These are phyloP conservation scores for Suillus clintonianus DNA, from an alignment of 768 basidiomycete species.

Conservation along the genomic window DNA sequence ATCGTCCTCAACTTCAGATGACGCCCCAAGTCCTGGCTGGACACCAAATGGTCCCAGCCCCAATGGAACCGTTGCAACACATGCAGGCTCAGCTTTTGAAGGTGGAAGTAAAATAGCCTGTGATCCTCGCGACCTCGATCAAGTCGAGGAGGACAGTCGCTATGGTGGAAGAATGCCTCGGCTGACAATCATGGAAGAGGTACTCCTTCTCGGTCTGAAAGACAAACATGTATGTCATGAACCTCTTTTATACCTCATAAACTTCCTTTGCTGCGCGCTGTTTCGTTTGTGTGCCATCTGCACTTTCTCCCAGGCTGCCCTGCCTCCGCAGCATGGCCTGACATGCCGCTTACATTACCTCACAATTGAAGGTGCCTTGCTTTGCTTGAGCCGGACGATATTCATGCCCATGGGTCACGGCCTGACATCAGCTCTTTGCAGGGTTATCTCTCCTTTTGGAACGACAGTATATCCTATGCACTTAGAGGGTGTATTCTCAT, in stretches of 20 bases:
- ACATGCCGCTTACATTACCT: not conserved
- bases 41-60: constrained; percentile 30
- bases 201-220: constrained; percentile 89
- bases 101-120: constrained; percentile 89
- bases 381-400: not conserved
- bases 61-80: constrained; percentile 39
- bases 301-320: not conserved
- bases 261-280: constrained; percentile 6
- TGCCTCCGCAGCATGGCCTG: constrained; percentile 17
- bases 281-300: constrained; percentile 5
- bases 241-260: constrained; percentile 5
- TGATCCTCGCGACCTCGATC: constrained; percentile 88
- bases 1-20: constrained; percentile 40
- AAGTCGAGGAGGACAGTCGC: constrained; percentile 62
- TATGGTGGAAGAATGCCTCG: constrained; percentile 75
- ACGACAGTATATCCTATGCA: constrained; percentile 99
- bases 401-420: not conserved
- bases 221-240: constrained; percentile 80
- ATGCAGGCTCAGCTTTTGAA: constrained; percentile 83
- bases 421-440: constrained; percentile 23
- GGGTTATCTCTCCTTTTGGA: constrained; percentile 99
- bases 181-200: constrained; percentile 96
- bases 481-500: constrained; percentile 97
- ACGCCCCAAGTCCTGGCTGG: constrained; percentile 33
- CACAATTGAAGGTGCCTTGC: not conserved